Evolutionary conservation across 2,329 filamentous ascomycete species (phyloP).

Genomic region (Hymenoscyphus occultus): DNA sequence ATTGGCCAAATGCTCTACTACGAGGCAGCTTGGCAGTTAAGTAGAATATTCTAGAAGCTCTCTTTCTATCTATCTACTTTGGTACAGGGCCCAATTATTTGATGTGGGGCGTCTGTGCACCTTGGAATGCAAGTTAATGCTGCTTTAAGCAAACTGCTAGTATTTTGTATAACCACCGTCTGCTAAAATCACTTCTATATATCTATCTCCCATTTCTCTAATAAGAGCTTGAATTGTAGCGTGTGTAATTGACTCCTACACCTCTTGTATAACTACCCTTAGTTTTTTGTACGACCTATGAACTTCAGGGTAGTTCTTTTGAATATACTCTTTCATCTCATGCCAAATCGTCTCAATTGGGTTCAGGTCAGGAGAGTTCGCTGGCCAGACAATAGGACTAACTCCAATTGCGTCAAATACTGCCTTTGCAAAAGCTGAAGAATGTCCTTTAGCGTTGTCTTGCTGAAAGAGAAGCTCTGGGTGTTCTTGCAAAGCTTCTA

Average conservation of each 20-base stretch:
- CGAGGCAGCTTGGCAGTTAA: too few species aligned
- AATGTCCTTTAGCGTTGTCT: conserved; percentile 19
- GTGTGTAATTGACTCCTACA: conserved; percentile 8
- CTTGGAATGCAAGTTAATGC: too few species aligned
- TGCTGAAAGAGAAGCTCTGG: not conserved
- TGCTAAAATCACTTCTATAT: too few species aligned
- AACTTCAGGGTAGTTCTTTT: conserved; percentile 5
- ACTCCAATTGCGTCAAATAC: conserved; percentile 8
- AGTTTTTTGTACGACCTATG: too few species aligned
- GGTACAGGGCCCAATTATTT: too few species aligned
- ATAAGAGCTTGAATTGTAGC: conserved; percentile 9
- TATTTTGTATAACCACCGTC: too few species aligned
- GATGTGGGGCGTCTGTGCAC: too few species aligned
- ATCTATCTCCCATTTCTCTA: conserved; percentile 8
- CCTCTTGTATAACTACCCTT: too few species aligned
- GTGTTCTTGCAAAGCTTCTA: not conserved
- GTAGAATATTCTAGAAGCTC: too few species aligned
- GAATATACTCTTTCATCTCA: conserved; percentile 25
- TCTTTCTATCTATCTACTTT: too few species aligned
- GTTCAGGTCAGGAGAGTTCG: conserved; percentile 23
- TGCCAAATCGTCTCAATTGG: conserved; percentile 25
- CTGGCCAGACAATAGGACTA: conserved; percentile 18
- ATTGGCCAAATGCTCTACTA: too few species aligned
- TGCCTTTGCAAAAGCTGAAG: conserved; percentile 16
- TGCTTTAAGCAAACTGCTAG: too few species aligned